phyloP scores from a whole-genome alignment of 768 basidiomycete genomes.

The Kwoniella shandongensis region DNA sequence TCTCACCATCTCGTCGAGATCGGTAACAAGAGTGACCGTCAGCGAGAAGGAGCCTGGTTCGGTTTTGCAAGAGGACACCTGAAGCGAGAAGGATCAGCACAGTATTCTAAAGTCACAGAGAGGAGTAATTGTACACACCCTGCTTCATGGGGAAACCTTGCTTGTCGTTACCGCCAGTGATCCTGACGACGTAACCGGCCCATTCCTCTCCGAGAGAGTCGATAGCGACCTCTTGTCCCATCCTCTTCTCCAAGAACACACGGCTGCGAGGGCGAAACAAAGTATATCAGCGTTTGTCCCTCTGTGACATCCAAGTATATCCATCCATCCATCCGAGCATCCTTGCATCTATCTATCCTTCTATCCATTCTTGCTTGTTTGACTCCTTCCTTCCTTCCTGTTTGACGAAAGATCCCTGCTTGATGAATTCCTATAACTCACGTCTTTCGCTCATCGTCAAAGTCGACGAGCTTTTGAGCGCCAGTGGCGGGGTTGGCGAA shows the following conservation, averaged over 20 bases:
- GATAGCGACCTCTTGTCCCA: constrained; percentile 88
- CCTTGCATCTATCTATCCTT: background rate
- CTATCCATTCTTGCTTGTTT: background rate
- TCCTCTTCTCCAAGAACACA: constrained; percentile 95
- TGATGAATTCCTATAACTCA: constrained; percentile 25
- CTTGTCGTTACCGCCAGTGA: constrained; percentile 93
- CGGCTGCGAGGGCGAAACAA: constrained; percentile 60
- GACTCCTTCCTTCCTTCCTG: background rate
- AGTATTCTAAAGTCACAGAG: background rate
- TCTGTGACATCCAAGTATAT: constrained; percentile 7
- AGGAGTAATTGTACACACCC: constrained; percentile 57
- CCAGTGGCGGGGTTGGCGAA: constrained; percentile 98
- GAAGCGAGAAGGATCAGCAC: background rate
- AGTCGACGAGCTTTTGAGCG: constrained; percentile 90
- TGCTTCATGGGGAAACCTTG: constrained; percentile 74
- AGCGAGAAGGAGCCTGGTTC: constrained; percentile 87
- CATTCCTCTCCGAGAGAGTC: constrained; percentile 92
- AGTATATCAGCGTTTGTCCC: constrained; percentile 19
- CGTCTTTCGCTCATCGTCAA: constrained; percentile 77
- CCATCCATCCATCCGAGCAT: background rate
- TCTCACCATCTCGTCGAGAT: constrained; percentile 84
- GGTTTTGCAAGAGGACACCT: constrained; percentile 79
- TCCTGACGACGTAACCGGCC: constrained; percentile 93
- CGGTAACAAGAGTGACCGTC: constrained; percentile 99
- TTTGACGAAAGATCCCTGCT: background rate